phyloP scores from a whole-genome alignment of 2,329 filamentous ascomycete species.

The Capronia epimyces region DNA sequence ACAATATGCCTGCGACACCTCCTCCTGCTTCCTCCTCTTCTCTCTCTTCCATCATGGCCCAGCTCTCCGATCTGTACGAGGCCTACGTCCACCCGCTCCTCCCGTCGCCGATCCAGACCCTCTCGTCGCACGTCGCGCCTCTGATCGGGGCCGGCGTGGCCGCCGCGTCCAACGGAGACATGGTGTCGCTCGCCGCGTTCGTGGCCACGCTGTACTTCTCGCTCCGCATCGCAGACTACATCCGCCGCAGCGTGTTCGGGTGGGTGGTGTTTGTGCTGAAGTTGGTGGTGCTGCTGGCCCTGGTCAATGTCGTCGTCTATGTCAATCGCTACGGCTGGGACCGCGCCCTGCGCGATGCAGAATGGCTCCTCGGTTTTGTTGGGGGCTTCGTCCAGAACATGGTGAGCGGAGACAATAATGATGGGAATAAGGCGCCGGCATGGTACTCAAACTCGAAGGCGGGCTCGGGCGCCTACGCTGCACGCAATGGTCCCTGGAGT shows the following conservation, averaged over 20 bases:
- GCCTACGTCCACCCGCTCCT: conserved; percentile 29
- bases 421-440: conserved; percentile 9
- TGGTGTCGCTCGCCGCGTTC: conserved; percentile 24
- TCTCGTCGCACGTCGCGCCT: conserved; percentile 20
- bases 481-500: conserved; percentile 3
- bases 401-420: conserved; percentile 3
- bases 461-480: conserved; percentile 2
- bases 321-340: conserved; percentile 23
- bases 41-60: conserved; percentile 20
- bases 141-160: conserved; percentile 35
- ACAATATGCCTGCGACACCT: conserved; percentile 2
- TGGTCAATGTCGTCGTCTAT: conserved; percentile 23
- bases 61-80: conserved; percentile 28
- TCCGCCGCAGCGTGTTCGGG: conserved; percentile 26
- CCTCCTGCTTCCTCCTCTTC: conserved; percentile 3
- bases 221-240: conserved; percentile 25
- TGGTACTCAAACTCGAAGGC: not conserved
- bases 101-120: conserved; percentile 23
- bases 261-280: conserved; percentile 26
- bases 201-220: conserved; percentile 23
- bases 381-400: conserved; percentile 23
- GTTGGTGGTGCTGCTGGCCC: conserved; percentile 17
- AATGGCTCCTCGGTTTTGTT: conserved; percentile 20
- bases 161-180: conserved; percentile 16
- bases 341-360: conserved; percentile 20